Evolutionary conservation across 2,329 filamentous ascomycete genomes (phyloP), one percentile per base, ranked within the genome.

Genomic region (Sclerotinia spermophila): DNA sequence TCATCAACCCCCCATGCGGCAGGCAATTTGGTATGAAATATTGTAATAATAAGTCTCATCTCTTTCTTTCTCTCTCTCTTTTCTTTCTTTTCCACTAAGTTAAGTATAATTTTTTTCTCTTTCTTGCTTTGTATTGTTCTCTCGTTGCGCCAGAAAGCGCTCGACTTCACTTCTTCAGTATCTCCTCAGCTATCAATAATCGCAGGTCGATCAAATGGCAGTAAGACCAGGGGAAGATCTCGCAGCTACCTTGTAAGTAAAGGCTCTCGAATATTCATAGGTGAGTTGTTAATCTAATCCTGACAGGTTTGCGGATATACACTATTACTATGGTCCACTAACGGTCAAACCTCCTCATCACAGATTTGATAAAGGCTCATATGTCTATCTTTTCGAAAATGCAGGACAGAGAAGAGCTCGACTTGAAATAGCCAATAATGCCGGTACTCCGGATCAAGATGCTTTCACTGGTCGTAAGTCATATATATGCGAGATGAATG

Each of bases 371-470:
- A 92, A 91, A 79, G 87, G 89, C 61, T 94, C 91, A 11, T 94
- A 94, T 79, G 86, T 94, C 71, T 94, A 94, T 78, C 83, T 94
- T 8, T 94, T 93, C 79, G 90, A 94, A 80, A 91, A 92, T 78
- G 86, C 90, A 19, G 83, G 83, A 72, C 86, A 90, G 75, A 85
- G 88, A 72, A 85, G 87, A 72, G 90, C 90, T 73, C 89, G 92
- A 75, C 82, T 94, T 74, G 92, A 94, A 81, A 83, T 94, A 73
- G 92, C 92, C 58, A 95, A 94, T 77, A 84, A 90, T 75, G 86
- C 90, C 13, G 92, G 92, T 68, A 90, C 88, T 4, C 86, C 91
- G 1, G 86, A 91, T n/a, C 92, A 94, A 78, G 92, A 94, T 82
- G 91, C 91, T 17, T 93, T 94, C 78, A 86, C 89, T 75, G 92